Base-by-base conservation (phyloP, 2,329 filamentous ascomycete species). In the Cadophora malorum region DNA sequence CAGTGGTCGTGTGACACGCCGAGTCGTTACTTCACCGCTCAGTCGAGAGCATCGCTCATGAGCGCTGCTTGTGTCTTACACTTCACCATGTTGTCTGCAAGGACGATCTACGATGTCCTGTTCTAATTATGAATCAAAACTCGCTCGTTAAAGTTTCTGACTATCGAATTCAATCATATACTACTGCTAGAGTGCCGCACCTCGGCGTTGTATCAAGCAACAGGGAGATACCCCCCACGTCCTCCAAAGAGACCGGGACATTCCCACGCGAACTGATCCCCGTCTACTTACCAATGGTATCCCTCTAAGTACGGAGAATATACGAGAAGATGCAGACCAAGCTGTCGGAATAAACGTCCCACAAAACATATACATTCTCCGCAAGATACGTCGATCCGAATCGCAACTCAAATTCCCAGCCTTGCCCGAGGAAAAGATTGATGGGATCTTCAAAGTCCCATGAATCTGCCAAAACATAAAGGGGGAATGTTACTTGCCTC, bases 351-450 rank as follows among this genome's bases (percentile, higher is more conserved):
- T n/a, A 21, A 9, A 21, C 55, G 10, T 59, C 28, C 55, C 55
- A 33, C 31, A 41, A 25, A 59, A 41, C 55, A 59, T 59, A 35
- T 59, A 33, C 55, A 41, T n/a, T 59, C 33, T 59, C 55, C 55
- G 14, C 33, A 41, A 59, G 55, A 59, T 55, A 35, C 52, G 28
- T 33, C 19, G n/a, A 55, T 41, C 3, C 33, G 31, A 14, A 41
- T 41, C 33, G n/a, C 21, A 23, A 41, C 4, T 59, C 33, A 23
- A 41, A 38, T 41, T n/a, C n/a, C 33, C 8, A 59, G 55, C 33
- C 31, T 38, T 41, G 5, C 4, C 35, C 2, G 9, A 21, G 10
- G 45, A 6, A 7, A 16, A 14, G n/a, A 14, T 41, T 12, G 10
- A 25, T 38, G 3, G 19, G 16, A 59, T 59, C 12, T 38, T n/a